Evolutionary conservation across 1,139 yeast species (phyloP), one percentile per base, ranked within the genome.

Genomic region (Saccharomycopsis crataegensis): DNA sequence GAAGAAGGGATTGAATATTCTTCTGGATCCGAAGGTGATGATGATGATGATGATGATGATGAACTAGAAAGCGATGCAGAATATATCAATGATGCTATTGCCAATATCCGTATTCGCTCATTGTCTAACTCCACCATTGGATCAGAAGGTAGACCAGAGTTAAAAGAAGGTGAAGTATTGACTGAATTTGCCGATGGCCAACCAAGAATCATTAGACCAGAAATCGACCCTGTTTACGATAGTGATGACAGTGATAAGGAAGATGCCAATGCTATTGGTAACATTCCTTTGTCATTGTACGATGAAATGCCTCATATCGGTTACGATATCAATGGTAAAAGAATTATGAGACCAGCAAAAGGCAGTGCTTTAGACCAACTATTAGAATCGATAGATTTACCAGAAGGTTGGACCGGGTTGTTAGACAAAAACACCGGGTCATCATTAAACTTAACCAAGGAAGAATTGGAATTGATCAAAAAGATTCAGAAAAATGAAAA

Each of bases 301-400:
- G 99, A 93, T 53, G 96, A 90, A 67, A 86, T 86, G 84, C 99
- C 99, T 1, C 99, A 94, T 67, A 83, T 93, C 60, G 99, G 99
- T 54, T 93, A 93, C 69, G 94, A 90, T 68, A 90, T 93, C 64
- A 94, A 94, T 67, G 99, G 99, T 65, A 91, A 90, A 68, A 81
- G 99, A 65, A 90, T 93, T 63, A 91, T 94, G 98, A 81, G 99
- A 69, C 99, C 99, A 11, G 99, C 98, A 14, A 86, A 88, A 65
- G 96, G 96, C 8, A 83, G 95, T 55, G 99, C 99, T 1, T 76
- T 94, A 62, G 98, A 93, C 65, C 86, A 84, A 62, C 76, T 93
- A 59, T 74, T 94, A 60, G 99, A 93, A 64, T 76, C 83, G 36
- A 93, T 94, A 59, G 99, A 93, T 59, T 75, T 93, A 60, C 99